Percentiles rank a stretch among this genome's conserved stretches.
Conservation (phyloP, 805 yeast species). For the Yarrowia sp. region DNA sequence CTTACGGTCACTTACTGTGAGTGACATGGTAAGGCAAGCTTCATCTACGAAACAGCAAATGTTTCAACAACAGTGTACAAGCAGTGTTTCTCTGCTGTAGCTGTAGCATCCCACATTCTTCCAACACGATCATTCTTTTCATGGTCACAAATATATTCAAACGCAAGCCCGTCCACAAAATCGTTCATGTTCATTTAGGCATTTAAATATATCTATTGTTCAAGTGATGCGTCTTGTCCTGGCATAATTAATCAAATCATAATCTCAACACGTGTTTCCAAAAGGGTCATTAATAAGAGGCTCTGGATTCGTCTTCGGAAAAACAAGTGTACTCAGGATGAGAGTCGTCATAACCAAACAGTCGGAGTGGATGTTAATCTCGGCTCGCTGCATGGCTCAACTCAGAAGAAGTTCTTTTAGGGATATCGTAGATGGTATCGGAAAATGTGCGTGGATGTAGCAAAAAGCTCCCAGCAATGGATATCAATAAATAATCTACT, state of each 20-base stretch:
- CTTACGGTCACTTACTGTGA: background rate
- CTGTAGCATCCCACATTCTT: slow-evolving; percentile 19
- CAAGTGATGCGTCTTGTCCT: slow-evolving; percentile 23
- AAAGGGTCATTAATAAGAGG: slow-evolving; percentile 21
- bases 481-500: background rate
- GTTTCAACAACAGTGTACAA: background rate
- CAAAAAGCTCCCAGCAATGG: slow-evolving; percentile 12
- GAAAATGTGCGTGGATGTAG: slow-evolving; percentile 1
- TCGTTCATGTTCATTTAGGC: slow-evolving; percentile 24
- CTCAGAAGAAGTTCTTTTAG: slow-evolving; percentile 19
- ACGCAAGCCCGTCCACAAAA: slow-evolving; percentile 24
- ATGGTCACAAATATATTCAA: slow-evolving; percentile 21
- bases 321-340: slow-evolving; percentile 23
- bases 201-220: slow-evolving; percentile 9
- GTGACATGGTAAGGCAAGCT: background rate
- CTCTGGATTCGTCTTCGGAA: slow-evolving; percentile 20
- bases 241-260: background rate
- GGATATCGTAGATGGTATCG: slow-evolving; percentile 26
- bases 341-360: slow-evolving; percentile 24
- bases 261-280: slow-evolving; percentile 17
- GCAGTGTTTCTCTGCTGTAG: background rate
- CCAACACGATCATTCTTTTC: slow-evolving; percentile 23
- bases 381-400: slow-evolving; percentile 17
- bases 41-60: slow-evolving; percentile 8
- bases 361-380: background rate